Evolutionary conservation across 805 yeast species (phyloP).

Genomic region (Yamadazyma laniorum): DNA sequence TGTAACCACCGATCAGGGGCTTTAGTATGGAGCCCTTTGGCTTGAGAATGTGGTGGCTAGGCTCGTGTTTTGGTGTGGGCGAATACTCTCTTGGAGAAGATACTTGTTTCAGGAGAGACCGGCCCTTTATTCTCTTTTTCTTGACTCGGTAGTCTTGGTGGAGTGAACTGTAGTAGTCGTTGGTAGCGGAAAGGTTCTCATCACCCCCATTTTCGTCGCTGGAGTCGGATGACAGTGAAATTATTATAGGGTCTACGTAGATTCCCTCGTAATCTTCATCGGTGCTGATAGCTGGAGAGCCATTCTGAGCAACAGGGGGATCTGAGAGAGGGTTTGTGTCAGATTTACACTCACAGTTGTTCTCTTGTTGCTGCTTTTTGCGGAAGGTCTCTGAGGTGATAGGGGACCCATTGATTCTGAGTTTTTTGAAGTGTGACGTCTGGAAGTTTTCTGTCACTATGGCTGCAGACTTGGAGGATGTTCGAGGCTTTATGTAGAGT

Average conservation of each 20-base stretch:
- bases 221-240: conserved; percentile 13
- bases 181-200: conserved; percentile 5
- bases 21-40: conserved; percentile 44
- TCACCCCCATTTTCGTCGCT: conserved; percentile 5
- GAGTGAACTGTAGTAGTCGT: conserved; percentile 17
- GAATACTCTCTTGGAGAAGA: conserved; percentile 15
- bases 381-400: conserved; percentile 23
- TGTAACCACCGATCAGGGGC: too few relatives aligned
- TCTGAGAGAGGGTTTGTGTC: neutral
- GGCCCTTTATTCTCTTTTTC: conserved; percentile 12
- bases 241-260: conserved; percentile 4
- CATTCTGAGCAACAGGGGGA: neutral
- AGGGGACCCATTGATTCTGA: conserved; percentile 40
- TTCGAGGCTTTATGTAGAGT: conserved; percentile 12
- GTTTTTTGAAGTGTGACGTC: conserved; percentile 40
- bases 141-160: conserved; percentile 15
- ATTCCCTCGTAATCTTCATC: conserved; percentile 12
- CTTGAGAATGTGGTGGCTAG: conserved; percentile 40
- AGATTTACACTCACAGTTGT: conserved; percentile 8
- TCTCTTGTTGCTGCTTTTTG: conserved; percentile 2
- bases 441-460: conserved; percentile 36
- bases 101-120: neutral
- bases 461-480: conserved; percentile 30
- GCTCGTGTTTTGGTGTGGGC: conserved; percentile 41
- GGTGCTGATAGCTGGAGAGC: conserved; percentile 1